A percentile compares a stretch with the other conserved stretches of the same genome.
Evolutionary conservation across 2,329 filamentous ascomycete genomes (phyloP).

Genomic region (Ophiosphaerella narmari): DNA sequence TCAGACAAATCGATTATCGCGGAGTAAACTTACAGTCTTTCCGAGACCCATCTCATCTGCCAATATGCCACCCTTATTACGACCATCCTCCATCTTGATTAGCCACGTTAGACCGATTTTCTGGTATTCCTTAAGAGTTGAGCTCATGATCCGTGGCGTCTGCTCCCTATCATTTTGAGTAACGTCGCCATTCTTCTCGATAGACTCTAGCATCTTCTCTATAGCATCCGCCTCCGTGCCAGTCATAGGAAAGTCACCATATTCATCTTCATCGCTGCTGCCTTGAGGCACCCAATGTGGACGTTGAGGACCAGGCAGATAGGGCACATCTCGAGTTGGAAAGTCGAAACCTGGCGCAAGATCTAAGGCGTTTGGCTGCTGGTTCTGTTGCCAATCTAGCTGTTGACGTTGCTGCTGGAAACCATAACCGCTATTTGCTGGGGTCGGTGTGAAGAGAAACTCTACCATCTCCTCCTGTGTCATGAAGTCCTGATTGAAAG

Average conservation of each 20-base stretch:
- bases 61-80: slow-evolving; percentile 74
- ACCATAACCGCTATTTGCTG: slow-evolving; percentile 16
- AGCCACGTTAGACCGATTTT: slow-evolving; percentile 78
- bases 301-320: slow-evolving; percentile 6
- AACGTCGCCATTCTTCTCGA: slow-evolving; percentile 40
- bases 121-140: slow-evolving; percentile 78
- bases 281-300: slow-evolving; percentile 4
- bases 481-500: slow-evolving; percentile 34
- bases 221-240: slow-evolving; percentile 27
- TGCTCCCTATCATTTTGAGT: slow-evolving; percentile 64
- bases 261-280: slow-evolving; percentile 21
- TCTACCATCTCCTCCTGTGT: slow-evolving; percentile 28
- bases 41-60: slow-evolving; percentile 71
- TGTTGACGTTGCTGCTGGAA: slow-evolving; percentile 10
- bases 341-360: neutral
- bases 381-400: neutral
- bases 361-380: neutral
- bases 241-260: slow-evolving; percentile 17
- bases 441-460: slow-evolving; percentile 28
- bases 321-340: slow-evolving; percentile 2
- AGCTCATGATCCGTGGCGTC: slow-evolving; percentile 71
- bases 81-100: slow-evolving; percentile 71
- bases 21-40: slow-evolving; percentile 65
- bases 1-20: no score
- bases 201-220: slow-evolving; percentile 39